Evolutionary conservation across 148 eudicot genomes (phyloP).

Genomic region (Camellia sinensis): DNA sequence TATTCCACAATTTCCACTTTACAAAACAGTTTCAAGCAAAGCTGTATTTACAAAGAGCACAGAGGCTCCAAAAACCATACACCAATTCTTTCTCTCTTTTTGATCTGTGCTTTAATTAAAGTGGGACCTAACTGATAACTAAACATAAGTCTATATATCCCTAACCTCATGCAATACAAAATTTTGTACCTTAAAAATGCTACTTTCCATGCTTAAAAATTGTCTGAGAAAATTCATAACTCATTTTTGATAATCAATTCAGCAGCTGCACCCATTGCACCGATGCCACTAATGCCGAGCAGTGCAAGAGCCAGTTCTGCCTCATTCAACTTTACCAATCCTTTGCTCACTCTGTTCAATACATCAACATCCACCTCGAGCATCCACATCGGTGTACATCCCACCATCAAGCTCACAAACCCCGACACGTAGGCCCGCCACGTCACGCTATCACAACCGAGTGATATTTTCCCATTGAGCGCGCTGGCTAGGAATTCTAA

Average conservation of each 20-base stretch:
- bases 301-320: constrained; percentile 73
- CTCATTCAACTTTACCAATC: constrained; percentile 65
- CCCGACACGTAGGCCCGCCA: constrained; percentile 88
- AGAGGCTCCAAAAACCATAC: background rate
- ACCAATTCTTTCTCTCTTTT: background rate
- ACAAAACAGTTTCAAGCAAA: background rate
- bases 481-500: constrained; percentile 70
- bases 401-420: constrained; percentile 72
- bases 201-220: constrained; percentile 24
- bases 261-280: constrained; percentile 78
- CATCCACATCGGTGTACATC: constrained; percentile 73
- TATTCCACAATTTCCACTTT: background rate
- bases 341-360: constrained; percentile 67
- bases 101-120: background rate
- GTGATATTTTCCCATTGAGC: constrained; percentile 77
- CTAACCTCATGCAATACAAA: background rate
- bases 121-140: background rate
- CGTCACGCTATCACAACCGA: constrained; percentile 68
- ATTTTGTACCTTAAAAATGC: constrained; percentile 23
- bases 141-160: background rate
- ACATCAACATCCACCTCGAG: constrained; percentile 59
- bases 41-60: background rate
- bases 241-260: constrained; percentile 61
- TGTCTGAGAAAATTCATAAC: background rate
- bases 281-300: constrained; percentile 57